Conservation (phyloP, 345 rosid genomes). For the Hevea brasiliensis region DNA sequence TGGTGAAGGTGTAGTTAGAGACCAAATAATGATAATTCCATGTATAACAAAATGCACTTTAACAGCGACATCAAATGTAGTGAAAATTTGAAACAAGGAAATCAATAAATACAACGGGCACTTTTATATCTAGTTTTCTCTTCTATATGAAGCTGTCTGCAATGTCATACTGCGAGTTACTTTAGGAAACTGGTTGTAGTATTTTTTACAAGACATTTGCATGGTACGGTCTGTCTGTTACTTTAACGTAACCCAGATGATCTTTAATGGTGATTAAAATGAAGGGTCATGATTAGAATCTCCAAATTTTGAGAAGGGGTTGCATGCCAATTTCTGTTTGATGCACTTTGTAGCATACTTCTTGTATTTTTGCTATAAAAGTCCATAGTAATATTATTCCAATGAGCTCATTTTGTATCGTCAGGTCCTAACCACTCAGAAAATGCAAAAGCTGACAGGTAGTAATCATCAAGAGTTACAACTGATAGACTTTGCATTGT, state of each 20-base stretch:
- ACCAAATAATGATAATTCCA: slow-evolving; percentile 9
- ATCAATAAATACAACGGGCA: neutral
- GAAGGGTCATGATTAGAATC: neutral
- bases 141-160: neutral
- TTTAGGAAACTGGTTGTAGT: neutral
- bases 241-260: no score
- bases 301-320: no score
- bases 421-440: neutral
- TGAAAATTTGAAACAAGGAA: slow-evolving; percentile 15
- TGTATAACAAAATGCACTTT: slow-evolving; percentile 5
- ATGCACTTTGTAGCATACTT: neutral
- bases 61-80: neutral
- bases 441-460: neutral
- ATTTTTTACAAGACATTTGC: no score
- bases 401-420: neutral
- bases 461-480: no score
- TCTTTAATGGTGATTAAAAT: neutral
- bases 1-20: slow-evolving; percentile 18
- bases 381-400: no score
- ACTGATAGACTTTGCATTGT: no score
- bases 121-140: neutral
- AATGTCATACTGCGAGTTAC: neutral
- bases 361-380: no score
- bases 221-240: neutral
- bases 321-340: neutral